Percentiles rank a stretch among this genome's conserved stretches.
These are phyloP conservation scores for Penicillium herquei DNA, from an alignment of 495 filamentous ascomycete genomes.

Conservation along the genomic window DNA sequence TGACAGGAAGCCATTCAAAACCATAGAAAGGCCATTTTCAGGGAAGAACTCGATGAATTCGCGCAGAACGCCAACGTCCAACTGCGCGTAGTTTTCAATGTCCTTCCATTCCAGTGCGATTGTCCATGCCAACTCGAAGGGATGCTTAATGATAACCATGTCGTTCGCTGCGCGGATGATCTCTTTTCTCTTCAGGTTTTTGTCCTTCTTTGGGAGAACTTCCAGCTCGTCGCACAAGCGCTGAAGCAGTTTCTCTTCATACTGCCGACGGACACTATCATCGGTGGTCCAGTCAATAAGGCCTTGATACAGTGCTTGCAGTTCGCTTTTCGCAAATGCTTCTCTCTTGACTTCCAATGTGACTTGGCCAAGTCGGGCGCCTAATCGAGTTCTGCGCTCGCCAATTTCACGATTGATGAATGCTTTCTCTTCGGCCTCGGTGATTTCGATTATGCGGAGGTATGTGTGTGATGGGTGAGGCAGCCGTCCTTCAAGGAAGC, in stretches of 20 bases:
- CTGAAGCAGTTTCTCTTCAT: constrained; percentile 88
- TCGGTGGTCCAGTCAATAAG: constrained; percentile 88
- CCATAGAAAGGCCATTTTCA: constrained; percentile 72
- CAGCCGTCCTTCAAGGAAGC: constrained; percentile 80
- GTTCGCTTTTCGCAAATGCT: constrained; percentile 63
- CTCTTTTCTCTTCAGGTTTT: constrained; percentile 63
- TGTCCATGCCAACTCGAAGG: constrained; percentile 86
- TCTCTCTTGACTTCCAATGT: constrained; percentile 85
- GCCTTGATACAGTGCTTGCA: constrained; percentile 73
- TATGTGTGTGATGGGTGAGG: constrained; percentile 80
- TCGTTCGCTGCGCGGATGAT: constrained; percentile 75
- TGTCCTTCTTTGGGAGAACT: constrained; percentile 62
- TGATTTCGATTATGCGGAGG: constrained; percentile 76
- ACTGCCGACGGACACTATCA: constrained; percentile 76
- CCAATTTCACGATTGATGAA: constrained; percentile 88
- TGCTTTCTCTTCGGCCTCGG: constrained; percentile 84
- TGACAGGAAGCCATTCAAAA: constrained; percentile 74
- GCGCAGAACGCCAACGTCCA: constrained; percentile 70
- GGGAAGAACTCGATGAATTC: constrained; percentile 86
- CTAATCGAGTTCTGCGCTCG: constrained; percentile 82
- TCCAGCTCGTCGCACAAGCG: constrained; percentile 74
- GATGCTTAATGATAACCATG: constrained; percentile 95
- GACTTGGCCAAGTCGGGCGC: constrained; percentile 78
- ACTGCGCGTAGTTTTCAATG: constrained; percentile 63
- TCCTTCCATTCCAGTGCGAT: constrained; percentile 89